These are phyloP conservation scores for California macrophylla DNA, from an alignment of 441 rosid species.

Conservation along the genomic window DNA sequence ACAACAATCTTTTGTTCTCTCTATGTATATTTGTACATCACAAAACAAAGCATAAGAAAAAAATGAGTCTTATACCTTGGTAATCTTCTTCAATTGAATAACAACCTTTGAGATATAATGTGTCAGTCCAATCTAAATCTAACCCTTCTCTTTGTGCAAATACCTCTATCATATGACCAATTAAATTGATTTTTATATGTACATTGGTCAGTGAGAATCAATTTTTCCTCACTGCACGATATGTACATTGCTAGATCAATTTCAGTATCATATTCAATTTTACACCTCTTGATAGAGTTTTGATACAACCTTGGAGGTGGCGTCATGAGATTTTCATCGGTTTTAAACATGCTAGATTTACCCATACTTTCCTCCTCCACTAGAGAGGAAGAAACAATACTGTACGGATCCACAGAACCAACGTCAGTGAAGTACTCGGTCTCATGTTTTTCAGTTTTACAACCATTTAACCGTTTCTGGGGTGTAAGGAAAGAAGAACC, in stretches of 20 bases:
- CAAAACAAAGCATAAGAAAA: not conserved
- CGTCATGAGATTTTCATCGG: conserved; percentile 9
- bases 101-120: conserved; percentile 43
- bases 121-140: conserved; percentile 27
- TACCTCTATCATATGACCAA: conserved; percentile 49
- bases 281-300: conserved; percentile 18
- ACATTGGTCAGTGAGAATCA: conserved; percentile 21
- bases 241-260: conserved; percentile 25
- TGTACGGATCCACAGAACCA: conserved; percentile 20
- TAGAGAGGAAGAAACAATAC: conserved; percentile 23
- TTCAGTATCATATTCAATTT: conserved; percentile 22
- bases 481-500: conserved; percentile 17
- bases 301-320: conserved; percentile 10
- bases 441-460: conserved; percentile 19
- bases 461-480: conserved; percentile 8
- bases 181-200: conserved; percentile 35
- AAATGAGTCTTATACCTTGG: conserved; percentile 29
- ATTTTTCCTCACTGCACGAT: conserved; percentile 20
- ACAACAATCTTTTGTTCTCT: not conserved
- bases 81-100: conserved; percentile 26
- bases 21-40: not conserved
- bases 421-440: conserved; percentile 14
- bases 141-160: conserved; percentile 39
- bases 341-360: conserved; percentile 17
- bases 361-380: conserved; percentile 20